Base-by-base conservation (phyloP, 805 yeast genomes). In the Teunomyces funiuensis region DNA sequence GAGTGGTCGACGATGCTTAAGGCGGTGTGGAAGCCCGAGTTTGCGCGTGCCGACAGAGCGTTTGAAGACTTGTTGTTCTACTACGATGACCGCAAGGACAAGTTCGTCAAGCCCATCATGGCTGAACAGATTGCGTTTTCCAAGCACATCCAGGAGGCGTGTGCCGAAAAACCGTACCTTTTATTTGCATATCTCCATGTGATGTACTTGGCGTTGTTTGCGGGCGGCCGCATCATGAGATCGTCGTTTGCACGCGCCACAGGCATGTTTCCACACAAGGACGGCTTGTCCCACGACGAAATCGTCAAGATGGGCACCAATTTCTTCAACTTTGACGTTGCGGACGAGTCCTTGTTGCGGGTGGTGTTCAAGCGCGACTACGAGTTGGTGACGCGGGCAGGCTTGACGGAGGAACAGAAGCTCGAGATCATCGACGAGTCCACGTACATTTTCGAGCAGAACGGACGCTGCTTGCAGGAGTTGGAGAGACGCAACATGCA, bases 101-200 rank as follows among this genome's bases (percentile, higher is more conserved):
- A 83, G 66, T 84, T 83, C 54, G 54, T 63, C 28, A 60, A 44
- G 6, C 89, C 89, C 19, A 68, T 80, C 17, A 68, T 83, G 65
- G 68, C 77, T 1, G 74, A 75, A 46, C 88, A 86, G 60, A 77
- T 79, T 31, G 79, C 66, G 27, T 85, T 83, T 53, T 74, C 73
- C 22, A 60, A 81, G 28, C 88, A 83, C 57, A 84, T 87, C 42
- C 63, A 69, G 28, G 58, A 64, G 36, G 73, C 71, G 6, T 75
- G 84, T 26, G 56, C 55, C 31, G 80, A 75, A 33, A 82, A 83
- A 54, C 95, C 96, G 6, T 78, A 84, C 51, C 61, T 85, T 15
- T 61, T 87, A 27, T 68, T 87, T 36, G 93, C 95, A 4, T 87
- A 87, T 61, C 79, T 88, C 68, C 96, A 87, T 58, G 93, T 85